Percentiles rank a stretch among this genome's conserved stretches.
phyloP scores from a whole-genome alignment of 495 filamentous ascomycete species.

The Venustampulla echinocandica region DNA sequence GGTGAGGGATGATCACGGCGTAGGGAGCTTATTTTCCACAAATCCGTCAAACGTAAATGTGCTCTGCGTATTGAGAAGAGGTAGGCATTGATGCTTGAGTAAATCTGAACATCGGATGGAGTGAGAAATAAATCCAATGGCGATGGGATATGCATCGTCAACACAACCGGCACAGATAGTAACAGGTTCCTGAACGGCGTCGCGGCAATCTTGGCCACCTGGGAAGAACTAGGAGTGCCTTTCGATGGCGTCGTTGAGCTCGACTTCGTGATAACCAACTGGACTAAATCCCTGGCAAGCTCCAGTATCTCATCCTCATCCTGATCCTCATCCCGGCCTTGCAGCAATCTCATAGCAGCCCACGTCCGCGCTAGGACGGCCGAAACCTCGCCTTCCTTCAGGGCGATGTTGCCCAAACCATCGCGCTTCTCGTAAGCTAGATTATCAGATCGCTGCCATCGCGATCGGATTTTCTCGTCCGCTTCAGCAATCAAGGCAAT shows the following conservation, averaged over 20 bases:
- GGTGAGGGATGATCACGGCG: slow-evolving; percentile 68
- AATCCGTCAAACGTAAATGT: slow-evolving; percentile 66
- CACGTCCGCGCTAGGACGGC: slow-evolving; percentile 66
- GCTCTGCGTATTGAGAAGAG: slow-evolving; percentile 74
- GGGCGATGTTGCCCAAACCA: slow-evolving; percentile 44
- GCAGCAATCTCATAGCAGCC: slow-evolving; percentile 64
- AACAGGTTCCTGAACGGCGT: slow-evolving; percentile 70
- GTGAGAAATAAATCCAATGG: slow-evolving; percentile 85
- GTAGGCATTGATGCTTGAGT: slow-evolving; percentile 79
- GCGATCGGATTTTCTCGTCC: slow-evolving; percentile 57
- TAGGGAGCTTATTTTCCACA: slow-evolving; percentile 76
- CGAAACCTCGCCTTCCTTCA: slow-evolving; percentile 82
- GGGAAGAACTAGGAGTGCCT: background rate
- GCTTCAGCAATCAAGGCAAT: slow-evolving; percentile 77
- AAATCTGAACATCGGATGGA: slow-evolving; percentile 60
- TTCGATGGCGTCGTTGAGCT: slow-evolving; percentile 25
- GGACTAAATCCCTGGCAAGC: slow-evolving; percentile 66
- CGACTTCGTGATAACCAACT: slow-evolving; percentile 50
- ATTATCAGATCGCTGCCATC: slow-evolving; percentile 46
- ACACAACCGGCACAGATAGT: slow-evolving; percentile 62
- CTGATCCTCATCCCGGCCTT: slow-evolving; percentile 62
- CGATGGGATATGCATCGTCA: slow-evolving; percentile 66
- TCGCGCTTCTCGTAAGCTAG: slow-evolving; percentile 43
- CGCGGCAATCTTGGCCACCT: slow-evolving; percentile 28
- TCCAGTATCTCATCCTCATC: slow-evolving; percentile 68